Conservation (phyloP, 257 asterid genomes). For the Nicotiana obtusifolia region DNA sequence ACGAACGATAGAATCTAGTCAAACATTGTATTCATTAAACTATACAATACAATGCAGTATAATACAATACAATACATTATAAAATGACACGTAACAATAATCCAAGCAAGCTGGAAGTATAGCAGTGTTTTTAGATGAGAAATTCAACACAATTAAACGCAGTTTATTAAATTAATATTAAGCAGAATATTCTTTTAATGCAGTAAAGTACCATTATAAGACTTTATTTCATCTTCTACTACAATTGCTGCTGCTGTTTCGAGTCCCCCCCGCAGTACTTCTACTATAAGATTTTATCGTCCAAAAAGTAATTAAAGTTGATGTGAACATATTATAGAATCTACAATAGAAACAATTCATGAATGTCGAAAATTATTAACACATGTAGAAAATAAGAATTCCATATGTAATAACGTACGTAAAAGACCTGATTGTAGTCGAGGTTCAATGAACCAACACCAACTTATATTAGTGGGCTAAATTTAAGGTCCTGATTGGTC, state of each 20-base stretch:
- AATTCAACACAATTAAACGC: neutral
- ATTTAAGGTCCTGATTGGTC: neutral
- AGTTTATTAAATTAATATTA: neutral
- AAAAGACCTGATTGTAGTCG: neutral
- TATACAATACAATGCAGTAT: too few relatives aligned
- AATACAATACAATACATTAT: too few relatives aligned
- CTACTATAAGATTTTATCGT: neutral
- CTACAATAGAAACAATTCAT: neutral
- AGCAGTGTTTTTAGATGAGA: neutral
- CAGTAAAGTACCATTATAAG: neutral
- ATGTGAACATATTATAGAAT: slow-evolving; percentile 1
- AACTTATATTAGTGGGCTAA: neutral
- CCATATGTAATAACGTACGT: neutral
- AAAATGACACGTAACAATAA: too few relatives aligned
- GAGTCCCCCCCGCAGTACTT: neutral
- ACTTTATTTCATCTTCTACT: too few relatives aligned
- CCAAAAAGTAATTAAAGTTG: neutral
- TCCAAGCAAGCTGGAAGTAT: too few relatives aligned
- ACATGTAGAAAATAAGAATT: neutral
- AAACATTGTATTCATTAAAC: too few relatives aligned
- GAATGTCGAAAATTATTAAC: neutral
- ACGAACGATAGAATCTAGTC: too few relatives aligned
- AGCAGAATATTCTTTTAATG: neutral
- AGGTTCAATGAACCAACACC: slow-evolving; percentile 25
- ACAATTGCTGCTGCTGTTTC: too few relatives aligned